These are phyloP conservation scores for Cornus suecica DNA, from an alignment of 148 eudicot genomes.

Conservation along the genomic window DNA sequence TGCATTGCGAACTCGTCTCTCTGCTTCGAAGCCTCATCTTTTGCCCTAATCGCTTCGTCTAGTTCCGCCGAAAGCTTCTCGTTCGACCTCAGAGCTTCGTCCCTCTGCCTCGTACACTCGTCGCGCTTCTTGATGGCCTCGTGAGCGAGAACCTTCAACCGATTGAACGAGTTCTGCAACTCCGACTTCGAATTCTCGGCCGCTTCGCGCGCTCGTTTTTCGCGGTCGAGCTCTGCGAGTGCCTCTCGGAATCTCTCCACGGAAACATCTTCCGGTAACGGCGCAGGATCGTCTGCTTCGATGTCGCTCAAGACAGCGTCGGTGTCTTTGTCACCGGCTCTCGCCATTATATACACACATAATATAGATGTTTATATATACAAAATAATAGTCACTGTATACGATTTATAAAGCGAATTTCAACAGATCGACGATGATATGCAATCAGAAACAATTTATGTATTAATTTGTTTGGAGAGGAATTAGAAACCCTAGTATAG, in stretches of 20 bases:
- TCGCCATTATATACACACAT: constrained; percentile 24
- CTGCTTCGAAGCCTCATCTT: constrained; percentile 37
- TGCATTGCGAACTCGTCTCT: constrained; percentile 47
- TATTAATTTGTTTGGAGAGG: not conserved
- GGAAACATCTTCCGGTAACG: constrained; percentile 46
- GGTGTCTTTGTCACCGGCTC: constrained; percentile 61
- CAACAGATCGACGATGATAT: not conserved
- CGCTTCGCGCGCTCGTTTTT: constrained; percentile 51
- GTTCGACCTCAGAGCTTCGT: constrained; percentile 40
- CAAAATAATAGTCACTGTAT: not conserved
- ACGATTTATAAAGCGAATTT: constrained; percentile 12
- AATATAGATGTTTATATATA: no score
- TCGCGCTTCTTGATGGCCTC: constrained; percentile 93
- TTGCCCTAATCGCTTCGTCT: constrained; percentile 32
- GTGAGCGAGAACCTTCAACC: constrained; percentile 72
- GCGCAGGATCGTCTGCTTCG: constrained; percentile 57
- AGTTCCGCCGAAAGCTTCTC: constrained; percentile 56
- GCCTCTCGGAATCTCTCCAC: constrained; percentile 61
- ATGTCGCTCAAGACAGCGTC: constrained; percentile 79
- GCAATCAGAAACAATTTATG: not conserved
- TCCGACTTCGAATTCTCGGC: constrained; percentile 71
- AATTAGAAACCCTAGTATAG: constrained; percentile 15
- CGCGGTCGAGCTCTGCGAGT: constrained; percentile 75
- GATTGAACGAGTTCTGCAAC: constrained; percentile 52
- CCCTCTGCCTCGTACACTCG: constrained; percentile 22